Evolutionary conservation across 139 green algal species (phyloP).

Genomic region (Coelastrella sp.): DNA sequence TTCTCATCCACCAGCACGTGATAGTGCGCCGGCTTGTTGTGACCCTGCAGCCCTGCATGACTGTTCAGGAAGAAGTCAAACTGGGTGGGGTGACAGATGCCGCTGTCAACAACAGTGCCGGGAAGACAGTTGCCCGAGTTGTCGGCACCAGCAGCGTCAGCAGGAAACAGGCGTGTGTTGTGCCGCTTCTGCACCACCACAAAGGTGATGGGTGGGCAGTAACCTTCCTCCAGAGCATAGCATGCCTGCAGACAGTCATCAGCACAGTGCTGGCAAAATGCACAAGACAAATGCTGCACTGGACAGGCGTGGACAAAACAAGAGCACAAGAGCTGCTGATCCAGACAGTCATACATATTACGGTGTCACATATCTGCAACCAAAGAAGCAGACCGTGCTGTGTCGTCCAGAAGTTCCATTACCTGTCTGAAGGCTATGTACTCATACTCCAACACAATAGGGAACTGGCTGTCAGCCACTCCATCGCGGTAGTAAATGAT

Average conservation of each 20-base stretch:
- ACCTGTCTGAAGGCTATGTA: conserved; percentile 59
- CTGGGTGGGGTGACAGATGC: conserved; percentile 68
- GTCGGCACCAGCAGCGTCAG: conserved; percentile 12
- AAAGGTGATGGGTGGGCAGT: conserved; percentile 86
- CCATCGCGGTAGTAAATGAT: conserved; percentile 77
- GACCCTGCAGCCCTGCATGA: conserved; percentile 88
- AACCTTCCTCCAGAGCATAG: conserved; percentile 57
- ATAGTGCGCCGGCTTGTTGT: conserved; percentile 82
- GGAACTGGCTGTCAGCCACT: conserved; percentile 87
- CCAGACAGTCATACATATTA: no score
- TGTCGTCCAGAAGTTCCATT: no score
- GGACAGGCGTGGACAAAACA: neutral
- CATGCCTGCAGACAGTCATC: conserved; percentile 52
- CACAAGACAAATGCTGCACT: neutral
- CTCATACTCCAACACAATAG: conserved; percentile 65
- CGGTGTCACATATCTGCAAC: no score
- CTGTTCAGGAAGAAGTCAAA: conserved; percentile 94
- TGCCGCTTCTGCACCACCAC: conserved; percentile 91
- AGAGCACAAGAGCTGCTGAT: no score
- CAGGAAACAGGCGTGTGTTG: conserved; percentile 68
- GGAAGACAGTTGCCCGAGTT: conserved; percentile 68
- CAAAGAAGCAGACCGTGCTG: no score
- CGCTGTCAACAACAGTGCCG: conserved; percentile 81
- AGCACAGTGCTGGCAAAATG: neutral
- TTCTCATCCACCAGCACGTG: conserved; percentile 90